These are phyloP conservation scores for Lyophyllum decastes DNA, from an alignment of 768 basidiomycete species.

Conservation along the genomic window DNA sequence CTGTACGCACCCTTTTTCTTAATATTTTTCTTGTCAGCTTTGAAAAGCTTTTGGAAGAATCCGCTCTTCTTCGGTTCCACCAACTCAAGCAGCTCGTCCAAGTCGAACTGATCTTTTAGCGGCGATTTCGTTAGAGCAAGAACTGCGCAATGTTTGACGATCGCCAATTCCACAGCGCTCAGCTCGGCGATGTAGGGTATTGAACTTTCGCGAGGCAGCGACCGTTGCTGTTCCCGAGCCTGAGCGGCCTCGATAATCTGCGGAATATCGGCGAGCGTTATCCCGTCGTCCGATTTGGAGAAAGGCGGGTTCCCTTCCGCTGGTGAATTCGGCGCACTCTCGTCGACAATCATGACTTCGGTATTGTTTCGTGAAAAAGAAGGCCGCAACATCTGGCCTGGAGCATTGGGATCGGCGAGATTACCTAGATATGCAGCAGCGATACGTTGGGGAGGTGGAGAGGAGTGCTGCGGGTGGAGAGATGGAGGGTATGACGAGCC, in stretches of 20 bases:
- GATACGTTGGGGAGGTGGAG: constrained; percentile 28
- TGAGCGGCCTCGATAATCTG: constrained; percentile 91
- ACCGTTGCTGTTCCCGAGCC: constrained; percentile 85
- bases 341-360: constrained; percentile 87
- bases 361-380: constrained; percentile 78
- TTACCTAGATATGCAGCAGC: constrained; percentile 40
- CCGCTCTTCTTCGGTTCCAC: constrained; percentile 91
- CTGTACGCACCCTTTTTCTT: constrained; percentile 74
- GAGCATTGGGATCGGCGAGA: constrained; percentile 34
- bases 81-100: constrained; percentile 93
- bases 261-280: constrained; percentile 94
- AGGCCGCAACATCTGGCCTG: constrained; percentile 61
- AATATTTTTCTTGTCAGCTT: constrained; percentile 88
- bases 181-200: constrained; percentile 85
- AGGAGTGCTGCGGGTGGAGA: constrained; percentile 27
- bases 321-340: constrained; percentile 73
- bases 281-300: constrained; percentile 64
- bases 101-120: constrained; percentile 78
- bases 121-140: constrained; percentile 77
- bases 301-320: constrained; percentile 43
- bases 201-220: constrained; percentile 73
- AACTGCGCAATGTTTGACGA: constrained; percentile 91
- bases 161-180: constrained; percentile 79
- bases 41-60: constrained; percentile 97
- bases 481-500: constrained; percentile 28